Evolutionary conservation across 2,329 filamentous ascomycete genomes (phyloP).

Genomic region (Aspergillus pseudonomiae): DNA sequence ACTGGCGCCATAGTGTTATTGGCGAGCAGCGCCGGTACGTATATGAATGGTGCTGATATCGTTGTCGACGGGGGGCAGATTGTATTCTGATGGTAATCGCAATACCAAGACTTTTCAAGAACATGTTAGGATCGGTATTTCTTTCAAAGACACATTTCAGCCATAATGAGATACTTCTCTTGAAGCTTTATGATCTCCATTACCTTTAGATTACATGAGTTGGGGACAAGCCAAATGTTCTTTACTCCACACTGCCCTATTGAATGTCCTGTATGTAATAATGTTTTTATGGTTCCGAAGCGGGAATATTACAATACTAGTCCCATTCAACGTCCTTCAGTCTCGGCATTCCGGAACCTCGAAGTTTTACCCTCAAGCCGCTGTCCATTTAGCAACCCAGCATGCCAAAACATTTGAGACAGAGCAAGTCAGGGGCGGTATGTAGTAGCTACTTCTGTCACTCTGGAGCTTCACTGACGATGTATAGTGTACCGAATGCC

Average conservation of each 20-base stretch:
- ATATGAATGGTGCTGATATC: not conserved
- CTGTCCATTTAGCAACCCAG: not conserved
- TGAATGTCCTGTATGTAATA: too few species aligned
- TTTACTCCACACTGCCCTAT: too few species aligned
- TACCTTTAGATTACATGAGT: too few species aligned
- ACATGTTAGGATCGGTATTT: too few species aligned
- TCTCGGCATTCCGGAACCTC: too few species aligned
- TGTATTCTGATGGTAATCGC: not conserved
- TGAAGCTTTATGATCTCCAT: too few species aligned
- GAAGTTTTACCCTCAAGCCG: not conserved
- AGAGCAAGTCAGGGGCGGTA: not conserved
- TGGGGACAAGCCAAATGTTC: too few species aligned
- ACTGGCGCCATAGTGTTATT: constrained; percentile 62
- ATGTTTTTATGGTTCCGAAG: too few species aligned
- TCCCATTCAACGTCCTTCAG: too few species aligned
- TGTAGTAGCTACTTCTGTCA: not conserved
- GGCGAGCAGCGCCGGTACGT: not conserved
- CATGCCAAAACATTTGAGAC: not conserved
- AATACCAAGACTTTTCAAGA: not conserved
- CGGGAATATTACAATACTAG: too few species aligned
- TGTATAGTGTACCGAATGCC: not conserved
- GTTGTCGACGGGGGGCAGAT: not conserved
- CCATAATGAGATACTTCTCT: too few species aligned
- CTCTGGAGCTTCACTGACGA: not conserved
- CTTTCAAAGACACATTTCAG: not conserved